Evolutionary conservation across 108 stramenopile genomes (phyloP).

Genomic region (Pseudonitzschia delicatissima): DNA sequence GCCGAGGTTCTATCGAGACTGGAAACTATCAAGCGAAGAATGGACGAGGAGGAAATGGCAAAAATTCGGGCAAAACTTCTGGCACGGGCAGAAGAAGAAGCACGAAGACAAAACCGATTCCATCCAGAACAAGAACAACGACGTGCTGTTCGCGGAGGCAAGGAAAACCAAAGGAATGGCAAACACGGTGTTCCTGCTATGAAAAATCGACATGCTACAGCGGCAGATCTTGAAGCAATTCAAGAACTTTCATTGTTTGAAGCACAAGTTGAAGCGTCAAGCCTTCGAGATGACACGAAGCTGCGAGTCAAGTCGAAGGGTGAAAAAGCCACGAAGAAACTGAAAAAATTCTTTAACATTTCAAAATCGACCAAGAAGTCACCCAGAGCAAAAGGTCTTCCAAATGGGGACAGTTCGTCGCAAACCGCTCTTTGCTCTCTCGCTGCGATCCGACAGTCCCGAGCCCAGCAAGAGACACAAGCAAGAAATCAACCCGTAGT

Average conservation of each 20-base stretch:
- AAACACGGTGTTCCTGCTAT: no score
- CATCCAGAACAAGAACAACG: neutral
- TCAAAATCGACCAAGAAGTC: neutral
- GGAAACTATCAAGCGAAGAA: constrained; percentile 32
- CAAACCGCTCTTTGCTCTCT: neutral
- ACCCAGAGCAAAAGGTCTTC: neutral
- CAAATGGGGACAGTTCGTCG: neutral
- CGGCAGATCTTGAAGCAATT: no score
- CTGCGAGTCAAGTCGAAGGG: neutral
- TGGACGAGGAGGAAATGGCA: constrained; percentile 37
- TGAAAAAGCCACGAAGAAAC: neutral
- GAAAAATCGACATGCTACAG: no score
- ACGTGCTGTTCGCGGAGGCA: neutral
- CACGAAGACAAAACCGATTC: neutral
- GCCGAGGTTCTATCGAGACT: constrained; percentile 21
- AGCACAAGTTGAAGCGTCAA: no score
- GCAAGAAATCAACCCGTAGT: neutral
- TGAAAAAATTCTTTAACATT: neutral
- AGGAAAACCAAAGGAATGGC: no score
- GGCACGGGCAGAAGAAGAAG: constrained; percentile 11
- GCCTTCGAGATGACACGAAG: no score
- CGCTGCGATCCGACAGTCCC: neutral
- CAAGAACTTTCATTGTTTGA: no score
- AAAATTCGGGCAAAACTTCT: neutral
- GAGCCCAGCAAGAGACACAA: neutral